phyloP scores from a whole-genome alignment of 768 basidiomycete genomes.

The Rhodotorula graminis region DNA sequence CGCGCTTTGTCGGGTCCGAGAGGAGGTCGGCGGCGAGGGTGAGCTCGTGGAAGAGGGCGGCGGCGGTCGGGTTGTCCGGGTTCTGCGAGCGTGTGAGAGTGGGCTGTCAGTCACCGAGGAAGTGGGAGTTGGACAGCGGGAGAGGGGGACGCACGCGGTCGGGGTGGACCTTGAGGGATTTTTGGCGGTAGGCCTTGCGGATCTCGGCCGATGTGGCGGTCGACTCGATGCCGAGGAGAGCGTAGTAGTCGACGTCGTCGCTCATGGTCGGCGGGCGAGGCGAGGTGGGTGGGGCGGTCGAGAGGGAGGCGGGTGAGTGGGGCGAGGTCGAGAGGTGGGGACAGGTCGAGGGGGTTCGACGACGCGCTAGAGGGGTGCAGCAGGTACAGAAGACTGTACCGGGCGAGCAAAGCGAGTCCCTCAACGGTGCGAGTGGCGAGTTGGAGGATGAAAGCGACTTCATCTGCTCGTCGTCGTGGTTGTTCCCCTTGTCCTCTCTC shows the following conservation, averaged over 20 bases:
- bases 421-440: too few relatives aligned
- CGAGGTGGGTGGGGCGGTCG: too few relatives aligned
- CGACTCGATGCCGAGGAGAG: constrained; percentile 32
- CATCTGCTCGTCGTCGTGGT: not conserved
- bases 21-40: constrained; percentile 37
- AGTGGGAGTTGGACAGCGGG: not conserved
- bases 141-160: constrained; percentile 34
- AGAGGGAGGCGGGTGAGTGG: not conserved
- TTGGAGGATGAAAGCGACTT: not conserved
- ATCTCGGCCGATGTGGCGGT: constrained; percentile 37
- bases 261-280: not conserved
- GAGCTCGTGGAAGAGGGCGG: constrained; percentile 41
- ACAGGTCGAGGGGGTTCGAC: not conserved
- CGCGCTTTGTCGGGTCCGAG: constrained; percentile 33
- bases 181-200: constrained; percentile 38
- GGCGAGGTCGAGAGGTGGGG: not conserved
- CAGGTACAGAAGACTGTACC: too few relatives aligned
- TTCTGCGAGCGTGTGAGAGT: constrained; percentile 28
- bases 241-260: constrained; percentile 39
- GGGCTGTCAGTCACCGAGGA: not conserved
- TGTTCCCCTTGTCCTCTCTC: not conserved
- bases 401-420: too few relatives aligned
- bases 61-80: constrained; percentile 39
- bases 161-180: constrained; percentile 43
- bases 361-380: not conserved